A percentile compares a stretch with the other conserved stretches of the same genome.
These are phyloP conservation scores for Cercospora citrullina DNA, from an alignment of 2,329 filamentous ascomycete genomes.

Conservation along the genomic window DNA sequence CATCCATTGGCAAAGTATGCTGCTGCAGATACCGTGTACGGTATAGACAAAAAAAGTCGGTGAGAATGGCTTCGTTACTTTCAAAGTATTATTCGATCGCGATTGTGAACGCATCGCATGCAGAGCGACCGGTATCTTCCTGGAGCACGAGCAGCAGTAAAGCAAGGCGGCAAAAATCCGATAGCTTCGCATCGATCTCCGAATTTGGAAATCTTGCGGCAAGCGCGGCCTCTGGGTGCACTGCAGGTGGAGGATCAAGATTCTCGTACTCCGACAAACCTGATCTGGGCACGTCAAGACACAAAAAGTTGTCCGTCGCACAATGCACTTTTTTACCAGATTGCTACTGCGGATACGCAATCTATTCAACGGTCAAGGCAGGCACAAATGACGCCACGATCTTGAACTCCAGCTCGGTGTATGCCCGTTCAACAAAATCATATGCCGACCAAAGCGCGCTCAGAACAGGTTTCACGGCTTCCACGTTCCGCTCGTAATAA, in stretches of 20 bases:
- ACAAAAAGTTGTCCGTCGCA: not conserved
- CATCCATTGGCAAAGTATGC: not conserved
- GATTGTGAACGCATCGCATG: not conserved
- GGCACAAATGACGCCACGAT: constrained; percentile 15
- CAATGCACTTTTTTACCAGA: not conserved
- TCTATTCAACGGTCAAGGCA: constrained; percentile 7
- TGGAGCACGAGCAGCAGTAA: not conserved
- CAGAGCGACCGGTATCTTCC: not conserved
- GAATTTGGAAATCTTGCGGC: not conserved
- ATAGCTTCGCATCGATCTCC: not conserved
- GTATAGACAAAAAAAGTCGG: not conserved
- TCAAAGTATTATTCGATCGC: not conserved
- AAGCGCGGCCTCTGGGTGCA: not conserved
- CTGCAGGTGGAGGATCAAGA: not conserved
- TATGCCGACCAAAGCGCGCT: constrained; percentile 28
- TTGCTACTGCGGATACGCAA: not conserved
- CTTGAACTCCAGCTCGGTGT: constrained; percentile 33
- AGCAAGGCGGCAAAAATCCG: not conserved
- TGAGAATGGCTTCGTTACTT: not conserved
- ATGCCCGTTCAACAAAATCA: constrained; percentile 31
- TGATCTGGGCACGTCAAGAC: not conserved
- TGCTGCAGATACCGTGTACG: not conserved
- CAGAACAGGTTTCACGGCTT: constrained; percentile 24
- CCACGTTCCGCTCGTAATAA: constrained; percentile 28
- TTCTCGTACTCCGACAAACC: not conserved